Conservation (phyloP, 345 rosid species). For the Turritis glabra region DNA sequence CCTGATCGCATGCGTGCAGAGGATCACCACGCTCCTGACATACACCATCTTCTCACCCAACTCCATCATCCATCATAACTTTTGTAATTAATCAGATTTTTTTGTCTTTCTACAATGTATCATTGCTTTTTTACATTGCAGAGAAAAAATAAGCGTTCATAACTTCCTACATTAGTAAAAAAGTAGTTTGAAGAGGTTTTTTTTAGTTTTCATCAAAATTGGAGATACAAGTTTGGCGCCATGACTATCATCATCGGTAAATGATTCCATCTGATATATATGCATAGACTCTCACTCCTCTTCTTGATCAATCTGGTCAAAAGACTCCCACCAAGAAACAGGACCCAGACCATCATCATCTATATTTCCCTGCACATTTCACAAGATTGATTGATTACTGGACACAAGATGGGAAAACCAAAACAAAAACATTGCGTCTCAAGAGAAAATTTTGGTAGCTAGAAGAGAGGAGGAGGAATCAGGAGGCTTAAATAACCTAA, state of each 20-base stretch:
- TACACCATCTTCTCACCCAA: conserved; percentile 47
- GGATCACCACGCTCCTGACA: conserved; percentile 66
- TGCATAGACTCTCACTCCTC: conserved; percentile 2
- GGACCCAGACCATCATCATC: conserved; percentile 81
- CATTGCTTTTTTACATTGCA: background rate
- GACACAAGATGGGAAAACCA: background rate
- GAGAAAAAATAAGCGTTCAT: background rate
- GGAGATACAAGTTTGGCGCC: background rate
- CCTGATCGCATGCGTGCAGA: conserved; percentile 69
- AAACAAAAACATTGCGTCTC: background rate
- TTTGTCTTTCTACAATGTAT: background rate
- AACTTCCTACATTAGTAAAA: background rate
- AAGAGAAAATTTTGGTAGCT: background rate
- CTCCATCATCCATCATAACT: conserved; percentile 38
- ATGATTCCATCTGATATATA: background rate
- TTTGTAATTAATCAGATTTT: background rate
- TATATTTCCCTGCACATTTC: conserved; percentile 61
- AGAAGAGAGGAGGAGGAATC: background rate
- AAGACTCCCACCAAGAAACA: conserved; percentile 78
- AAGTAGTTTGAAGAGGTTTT: background rate
- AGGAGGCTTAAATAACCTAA: background rate
- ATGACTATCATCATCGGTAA: background rate
- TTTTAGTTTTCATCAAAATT: conserved; percentile 1
- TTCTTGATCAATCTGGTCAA: conserved; percentile 25
- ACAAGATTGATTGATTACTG: background rate